Base-by-base conservation (phyloP, 2,329 filamentous ascomycete species). In the Cytospora schulzeri region DNA sequence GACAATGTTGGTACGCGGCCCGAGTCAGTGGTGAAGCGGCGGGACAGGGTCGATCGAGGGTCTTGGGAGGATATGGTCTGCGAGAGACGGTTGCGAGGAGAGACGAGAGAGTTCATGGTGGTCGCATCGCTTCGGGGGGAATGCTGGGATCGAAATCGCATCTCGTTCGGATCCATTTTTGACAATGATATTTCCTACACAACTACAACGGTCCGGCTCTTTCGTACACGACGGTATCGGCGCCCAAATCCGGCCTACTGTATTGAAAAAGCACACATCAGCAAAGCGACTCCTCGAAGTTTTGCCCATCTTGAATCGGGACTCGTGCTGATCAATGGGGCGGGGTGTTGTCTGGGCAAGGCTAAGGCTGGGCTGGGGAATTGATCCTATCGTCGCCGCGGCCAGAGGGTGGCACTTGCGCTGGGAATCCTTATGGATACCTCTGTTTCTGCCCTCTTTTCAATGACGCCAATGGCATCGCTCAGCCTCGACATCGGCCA, bases 21-120 rank as follows among this genome's bases (percentile, higher is more conserved):
- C 79, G 91, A 88, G 79, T 97, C 96, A 64, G 93, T 95, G 68
- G 94, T 98, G 79, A 98, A 98, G 74, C 94, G 90, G 73, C 94
- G 89, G 78, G 93, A 92, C 75, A 98, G 83, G 71, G 88, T 88
- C 68, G 87, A 86, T 77, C 93, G 88, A 69, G 85, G 85, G 74
- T 96, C 92, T 76, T 87, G 84, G 68, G 84, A 76, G 67, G 81
- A 76, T 63, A 81, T 78, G 69, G 84, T 82, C 69, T 85, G 85
- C 68, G 80, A 82, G 76, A 88, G 82, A 73, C 88, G 86, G 73
- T 90, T 90, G 75, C 91, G 88, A 71, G 87, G 86, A 72, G 91
- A 89, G 73, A 89, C 88, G 77, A 92, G 87, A 70, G 88, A 86
- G 74, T 89, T 87, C 80, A 93, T 91, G 69, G 88, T 91, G 69